A percentile compares a stretch with the other conserved stretches of the same genome.
Conservation (phyloP, 2,329 filamentous ascomycete species). For the Apiospora pterosperma region DNA sequence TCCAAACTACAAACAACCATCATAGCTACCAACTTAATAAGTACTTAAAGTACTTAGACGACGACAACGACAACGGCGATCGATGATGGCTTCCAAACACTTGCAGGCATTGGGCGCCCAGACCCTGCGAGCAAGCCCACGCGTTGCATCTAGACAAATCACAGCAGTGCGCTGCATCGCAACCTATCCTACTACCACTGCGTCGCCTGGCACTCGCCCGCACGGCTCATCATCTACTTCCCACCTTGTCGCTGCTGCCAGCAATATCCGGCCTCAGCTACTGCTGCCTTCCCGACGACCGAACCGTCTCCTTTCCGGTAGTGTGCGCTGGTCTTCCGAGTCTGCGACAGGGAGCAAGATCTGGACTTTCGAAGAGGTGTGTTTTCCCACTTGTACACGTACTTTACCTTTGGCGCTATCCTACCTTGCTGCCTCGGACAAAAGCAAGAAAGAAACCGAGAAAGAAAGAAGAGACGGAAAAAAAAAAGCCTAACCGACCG, state of each 20-base stretch:
- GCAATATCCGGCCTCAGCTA: background rate
- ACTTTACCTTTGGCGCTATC: background rate
- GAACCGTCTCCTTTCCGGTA: background rate
- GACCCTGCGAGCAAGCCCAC: background rate
- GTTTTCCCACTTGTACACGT: constrained; percentile 4
- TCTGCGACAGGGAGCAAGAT: constrained; percentile 22
- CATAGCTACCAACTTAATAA: background rate
- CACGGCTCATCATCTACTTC: constrained; percentile 5
- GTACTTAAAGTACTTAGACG: too few relatives aligned
- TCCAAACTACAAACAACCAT: background rate
- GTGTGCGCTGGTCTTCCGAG: constrained; percentile 20
- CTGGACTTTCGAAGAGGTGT: constrained; percentile 29
- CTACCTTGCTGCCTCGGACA: too few relatives aligned
- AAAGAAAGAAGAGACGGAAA: too few relatives aligned
- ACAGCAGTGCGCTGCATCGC: background rate
- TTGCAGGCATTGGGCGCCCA: background rate
- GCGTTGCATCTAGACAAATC: background rate
- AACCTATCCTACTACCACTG: too few relatives aligned
- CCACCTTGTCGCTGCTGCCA: background rate
- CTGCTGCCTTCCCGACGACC: background rate
- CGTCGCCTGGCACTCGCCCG: constrained; percentile 13
- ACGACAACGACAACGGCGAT: background rate
- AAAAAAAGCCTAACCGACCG: background rate
- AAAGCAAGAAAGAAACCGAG: background rate
- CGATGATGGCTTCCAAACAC: background rate